Conservation (phyloP, 768 basidiomycete genomes). For the Psilocybe sp. region DNA sequence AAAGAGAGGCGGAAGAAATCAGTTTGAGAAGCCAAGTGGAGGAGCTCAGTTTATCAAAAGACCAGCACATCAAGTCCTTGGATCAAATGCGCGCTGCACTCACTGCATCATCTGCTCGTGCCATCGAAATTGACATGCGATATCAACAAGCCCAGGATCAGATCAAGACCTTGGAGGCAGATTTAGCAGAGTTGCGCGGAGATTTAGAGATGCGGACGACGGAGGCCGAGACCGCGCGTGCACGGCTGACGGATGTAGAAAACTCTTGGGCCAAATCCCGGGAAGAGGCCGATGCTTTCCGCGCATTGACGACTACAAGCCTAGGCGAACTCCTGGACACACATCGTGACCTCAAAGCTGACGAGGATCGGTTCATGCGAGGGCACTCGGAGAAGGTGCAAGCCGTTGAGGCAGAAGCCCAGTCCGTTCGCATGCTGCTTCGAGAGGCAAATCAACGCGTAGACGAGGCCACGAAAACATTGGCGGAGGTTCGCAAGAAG, state of each 20-base stretch:
- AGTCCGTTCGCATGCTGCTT: constrained; percentile 75
- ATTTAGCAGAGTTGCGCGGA: constrained; percentile 73
- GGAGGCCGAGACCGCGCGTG: constrained; percentile 70
- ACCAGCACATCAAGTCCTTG: constrained; percentile 84
- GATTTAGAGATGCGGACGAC: constrained; percentile 75
- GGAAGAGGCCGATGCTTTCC: constrained; percentile 88
- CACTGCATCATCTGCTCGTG: constrained; percentile 68
- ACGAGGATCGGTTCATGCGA: constrained; percentile 73
- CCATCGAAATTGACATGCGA: constrained; percentile 75
- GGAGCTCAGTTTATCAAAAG: constrained; percentile 65
- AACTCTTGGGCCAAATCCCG: constrained; percentile 90
- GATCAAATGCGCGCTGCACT: constrained; percentile 84
- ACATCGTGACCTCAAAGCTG: constrained; percentile 80
- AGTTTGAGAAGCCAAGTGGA: constrained; percentile 65
- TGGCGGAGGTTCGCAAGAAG: constrained; percentile 66
- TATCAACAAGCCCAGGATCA: constrained; percentile 70
- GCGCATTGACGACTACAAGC: constrained; percentile 81
- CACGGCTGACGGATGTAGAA: constrained; percentile 75
- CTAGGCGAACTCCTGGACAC: constrained; percentile 86
- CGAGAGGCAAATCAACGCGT: constrained; percentile 71
- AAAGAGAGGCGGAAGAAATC: constrained; percentile 75
- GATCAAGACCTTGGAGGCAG: constrained; percentile 67
- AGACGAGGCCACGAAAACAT: constrained; percentile 64
- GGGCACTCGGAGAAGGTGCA: constrained; percentile 82
- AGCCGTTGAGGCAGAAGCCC: constrained; percentile 75